Evolutionary conservation across 2,329 filamentous ascomycete genomes (phyloP), one percentile per base, ranked within the genome.

Genomic region (Colletotrichum sp.): DNA sequence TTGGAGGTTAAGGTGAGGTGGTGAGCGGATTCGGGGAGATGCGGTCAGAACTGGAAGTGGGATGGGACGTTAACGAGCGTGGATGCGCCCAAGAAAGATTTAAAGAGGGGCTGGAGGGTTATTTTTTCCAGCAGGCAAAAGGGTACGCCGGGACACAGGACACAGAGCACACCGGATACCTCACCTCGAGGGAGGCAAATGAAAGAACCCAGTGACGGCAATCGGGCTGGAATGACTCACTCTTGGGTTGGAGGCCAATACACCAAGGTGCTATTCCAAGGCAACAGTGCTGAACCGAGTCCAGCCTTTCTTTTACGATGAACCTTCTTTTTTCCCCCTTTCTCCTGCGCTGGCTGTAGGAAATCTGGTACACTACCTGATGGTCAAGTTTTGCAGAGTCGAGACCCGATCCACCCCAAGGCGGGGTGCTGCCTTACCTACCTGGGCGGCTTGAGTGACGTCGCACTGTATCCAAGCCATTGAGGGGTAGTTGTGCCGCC

Each of bases 61-160:
- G 70, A 76, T 73, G 58, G 73, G 58, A 68, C 13, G 65, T 64
- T 76, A 73, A 73, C 73, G 56, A 73, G 24, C 24, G 24, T 24
- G 24, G 60, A 73, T 76, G 70, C 73, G 73, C 38, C 34, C 43
- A 52, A 56, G 73, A 66, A 73, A 76, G 70, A 73, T 73, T 73
- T 76, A 73, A 73, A 76, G 73, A 76, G 73, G 73, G 73, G 73
- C 65, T 76, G 56, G 70, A 69, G 70, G 70, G 48, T 60, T 60
- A 43, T 65, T 73, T 73, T 70, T 61, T 36, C 26, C 36, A 21
- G 18, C 58, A 21, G 28, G 28, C 15, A n/a, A n/a, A 61, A 61
- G 18, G 56, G 26, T 60, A 32, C 56, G n/a, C 21, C 21, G 43
- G 36, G 36, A 21, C 36, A 68, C 36, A 34, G 52, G 55, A 67